These are phyloP conservation scores for Pythium vanterpoolii DNA, from an alignment of 352 stramenopile genomes.

Conservation along the genomic window DNA sequence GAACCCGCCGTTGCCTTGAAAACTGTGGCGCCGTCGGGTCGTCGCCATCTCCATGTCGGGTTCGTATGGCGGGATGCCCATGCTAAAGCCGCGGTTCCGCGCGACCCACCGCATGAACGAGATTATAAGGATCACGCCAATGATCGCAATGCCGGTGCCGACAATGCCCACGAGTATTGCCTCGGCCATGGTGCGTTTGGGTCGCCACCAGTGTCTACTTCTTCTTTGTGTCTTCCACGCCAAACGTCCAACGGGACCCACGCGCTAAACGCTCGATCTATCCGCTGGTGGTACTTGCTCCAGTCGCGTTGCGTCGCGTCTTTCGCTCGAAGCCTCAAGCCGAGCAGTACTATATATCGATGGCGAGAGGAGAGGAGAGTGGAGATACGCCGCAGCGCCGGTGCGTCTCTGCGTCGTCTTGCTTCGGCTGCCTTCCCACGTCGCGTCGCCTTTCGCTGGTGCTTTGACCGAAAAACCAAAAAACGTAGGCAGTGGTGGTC, in stretches of 20 bases:
- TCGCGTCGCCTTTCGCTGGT: neutral
- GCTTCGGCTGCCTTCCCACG: too few species aligned
- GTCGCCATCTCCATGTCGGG: constrained; percentile 18
- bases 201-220: neutral
- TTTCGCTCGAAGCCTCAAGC: neutral
- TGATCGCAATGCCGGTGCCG: constrained; percentile 21
- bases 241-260: neutral
- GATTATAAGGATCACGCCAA: constrained; percentile 24
- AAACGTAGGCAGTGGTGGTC: neutral
- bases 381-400: neutral
- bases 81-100: constrained; percentile 17
- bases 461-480: neutral
- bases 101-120: constrained; percentile 25
- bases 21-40: constrained; percentile 10
- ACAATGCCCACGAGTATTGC: constrained; percentile 25
- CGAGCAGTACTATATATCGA: neutral
- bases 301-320: neutral
- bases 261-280: neutral
- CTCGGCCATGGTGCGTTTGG: constrained; percentile 12
- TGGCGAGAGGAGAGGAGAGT: too few species aligned
- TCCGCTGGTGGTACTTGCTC: neutral
- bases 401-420: neutral
- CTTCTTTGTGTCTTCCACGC: neutral
- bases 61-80: constrained; percentile 29
- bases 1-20: constrained; percentile 22